Percentiles rank a stretch among this genome's conserved stretches.
Evolutionary conservation across 441 rosid genomes (phyloP).

Genomic region (Euphorbia celastroides): DNA sequence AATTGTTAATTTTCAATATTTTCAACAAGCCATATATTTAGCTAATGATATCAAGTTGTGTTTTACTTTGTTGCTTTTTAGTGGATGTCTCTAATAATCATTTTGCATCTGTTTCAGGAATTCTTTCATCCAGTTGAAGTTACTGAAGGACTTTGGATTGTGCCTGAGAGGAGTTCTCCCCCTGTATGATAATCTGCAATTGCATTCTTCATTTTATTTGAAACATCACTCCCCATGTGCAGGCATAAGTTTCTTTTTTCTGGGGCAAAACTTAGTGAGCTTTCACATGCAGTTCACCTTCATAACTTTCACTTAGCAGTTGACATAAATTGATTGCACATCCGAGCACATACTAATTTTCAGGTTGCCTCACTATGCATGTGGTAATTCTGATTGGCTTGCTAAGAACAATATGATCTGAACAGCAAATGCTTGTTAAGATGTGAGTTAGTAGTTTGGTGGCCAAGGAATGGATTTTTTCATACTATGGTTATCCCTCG

Average conservation of each 20-base stretch:
- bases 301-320: neutral
- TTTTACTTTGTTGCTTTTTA: neutral
- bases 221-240: neutral
- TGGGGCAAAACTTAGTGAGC: neutral
- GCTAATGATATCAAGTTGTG: neutral
- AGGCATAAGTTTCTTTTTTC: slow-evolving; percentile 1
- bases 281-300: neutral
- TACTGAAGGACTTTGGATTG: slow-evolving; percentile 70
- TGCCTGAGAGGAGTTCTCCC: slow-evolving; percentile 76
- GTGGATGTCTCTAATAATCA: neutral
- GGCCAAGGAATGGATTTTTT: neutral
- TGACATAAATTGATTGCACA: neutral
- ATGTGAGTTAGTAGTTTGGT: neutral
- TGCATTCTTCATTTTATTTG: slow-evolving; percentile 15
- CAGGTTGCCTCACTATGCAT: neutral
- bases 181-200: slow-evolving; percentile 48
- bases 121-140: slow-evolving; percentile 69
- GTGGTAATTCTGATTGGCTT: neutral
- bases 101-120: slow-evolving; percentile 39
- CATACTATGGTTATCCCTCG: slow-evolving; percentile 9
- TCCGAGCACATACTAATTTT: neutral
- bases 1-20: neutral
- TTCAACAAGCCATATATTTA: neutral
- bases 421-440: neutral
- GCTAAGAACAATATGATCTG: neutral